phyloP scores from a whole-genome alignment of 305 asterid genomes.

The Ajuga reptans region DNA sequence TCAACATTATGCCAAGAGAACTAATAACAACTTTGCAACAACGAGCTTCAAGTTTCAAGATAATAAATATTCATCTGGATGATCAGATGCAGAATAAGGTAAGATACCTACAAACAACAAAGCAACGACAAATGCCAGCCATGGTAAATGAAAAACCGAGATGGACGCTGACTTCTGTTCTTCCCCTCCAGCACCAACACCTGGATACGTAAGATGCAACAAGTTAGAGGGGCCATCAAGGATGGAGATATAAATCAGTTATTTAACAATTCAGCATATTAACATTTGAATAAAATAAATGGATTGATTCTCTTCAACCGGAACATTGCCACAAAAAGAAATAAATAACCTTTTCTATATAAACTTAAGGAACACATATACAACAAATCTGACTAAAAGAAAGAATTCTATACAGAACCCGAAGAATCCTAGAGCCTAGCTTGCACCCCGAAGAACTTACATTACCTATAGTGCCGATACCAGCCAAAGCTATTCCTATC shows the following conservation, averaged over 20 bases:
- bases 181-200: conserved; percentile 99
- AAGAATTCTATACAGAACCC: not conserved
- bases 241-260: not conserved
- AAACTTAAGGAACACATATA: not conserved
- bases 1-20: not conserved
- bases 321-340: not conserved
- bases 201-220: conserved; percentile 31
- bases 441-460: conserved; percentile 25
- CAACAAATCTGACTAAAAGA: not conserved
- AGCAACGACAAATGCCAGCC: conserved; percentile 74
- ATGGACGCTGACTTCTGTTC: conserved; percentile 67
- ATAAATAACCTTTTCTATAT: not conserved
- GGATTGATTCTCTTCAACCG: not conserved
- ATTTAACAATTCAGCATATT: not conserved
- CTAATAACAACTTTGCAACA: not conserved
- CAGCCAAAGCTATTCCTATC: conserved; percentile 87
- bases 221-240: not conserved
- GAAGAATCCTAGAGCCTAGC: conserved; percentile 12
- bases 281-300: not conserved
- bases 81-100: conserved; percentile 39
- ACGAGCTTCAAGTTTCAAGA: not conserved
- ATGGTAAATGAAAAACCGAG: conserved; percentile 60
- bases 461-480: conserved; percentile 96
- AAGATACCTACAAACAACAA: conserved; percentile 98
- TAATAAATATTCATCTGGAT: not conserved